phyloP scores from a whole-genome alignment of 1,139 yeast species.

The Suzukiozyma palmioleophila region DNA sequence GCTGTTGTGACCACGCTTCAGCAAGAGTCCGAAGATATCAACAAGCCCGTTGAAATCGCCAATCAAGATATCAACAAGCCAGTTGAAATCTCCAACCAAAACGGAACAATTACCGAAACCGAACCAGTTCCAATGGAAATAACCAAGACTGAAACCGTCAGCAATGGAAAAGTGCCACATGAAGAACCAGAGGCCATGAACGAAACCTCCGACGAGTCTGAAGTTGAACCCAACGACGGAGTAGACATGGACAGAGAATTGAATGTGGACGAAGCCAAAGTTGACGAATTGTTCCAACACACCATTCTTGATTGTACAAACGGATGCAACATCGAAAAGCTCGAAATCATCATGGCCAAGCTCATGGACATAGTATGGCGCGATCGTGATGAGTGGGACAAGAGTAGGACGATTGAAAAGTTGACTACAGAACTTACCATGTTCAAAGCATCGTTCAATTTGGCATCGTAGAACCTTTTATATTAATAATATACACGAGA shows the following conservation, averaged over 20 bases:
- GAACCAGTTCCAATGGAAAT: not conserved
- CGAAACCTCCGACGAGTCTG: conserved; percentile 17
- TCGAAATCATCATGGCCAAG: conserved; percentile 71
- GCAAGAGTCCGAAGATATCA: too few species aligned
- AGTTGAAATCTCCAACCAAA: not conserved
- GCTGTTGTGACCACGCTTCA: too few species aligned
- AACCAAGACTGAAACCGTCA: not conserved
- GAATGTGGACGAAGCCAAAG: conserved; percentile 12
- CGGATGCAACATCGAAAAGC: conserved; percentile 56
- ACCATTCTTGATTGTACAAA: conserved; percentile 36
- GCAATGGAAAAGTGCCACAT: not conserved
- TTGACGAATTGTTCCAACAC: conserved; percentile 15
- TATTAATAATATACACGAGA: not conserved
- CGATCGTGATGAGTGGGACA: conserved; percentile 64
- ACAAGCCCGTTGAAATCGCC: not conserved
- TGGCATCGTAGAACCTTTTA: not conserved
- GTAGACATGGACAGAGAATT: conserved; percentile 16
- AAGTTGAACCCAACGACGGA: conserved; percentile 19
- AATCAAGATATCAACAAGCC: not conserved
- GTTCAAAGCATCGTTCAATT: conserved; percentile 2
- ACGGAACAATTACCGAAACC: not conserved
- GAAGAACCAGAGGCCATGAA: conserved; percentile 11
- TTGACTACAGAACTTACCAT: conserved; percentile 12
- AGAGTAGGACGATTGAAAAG: conserved; percentile 35
- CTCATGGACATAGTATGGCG: conserved; percentile 76